Conservation (phyloP, 805 yeast genomes). For the Ogataea paradorogensis region DNA sequence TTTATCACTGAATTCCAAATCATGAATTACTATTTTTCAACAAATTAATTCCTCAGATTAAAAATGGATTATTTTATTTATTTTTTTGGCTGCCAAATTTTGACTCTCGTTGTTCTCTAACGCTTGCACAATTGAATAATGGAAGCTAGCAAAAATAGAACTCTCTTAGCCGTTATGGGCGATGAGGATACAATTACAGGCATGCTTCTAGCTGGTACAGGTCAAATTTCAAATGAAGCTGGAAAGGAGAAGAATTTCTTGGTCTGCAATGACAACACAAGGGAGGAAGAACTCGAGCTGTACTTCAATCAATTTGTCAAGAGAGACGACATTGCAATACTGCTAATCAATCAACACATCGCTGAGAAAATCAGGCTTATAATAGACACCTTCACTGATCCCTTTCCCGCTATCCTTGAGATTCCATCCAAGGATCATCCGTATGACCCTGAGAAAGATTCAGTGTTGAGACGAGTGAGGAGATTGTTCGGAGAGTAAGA, state of each 20-base stretch:
- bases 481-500: conserved; percentile 88
- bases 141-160: conserved; percentile 51
- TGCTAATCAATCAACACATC: conserved; percentile 89
- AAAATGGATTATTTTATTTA: not conserved
- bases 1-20: not conserved
- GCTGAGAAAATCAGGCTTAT: conserved; percentile 85
- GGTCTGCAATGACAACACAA: conserved; percentile 75
- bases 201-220: conserved; percentile 89
- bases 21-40: not conserved
- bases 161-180: conserved; percentile 88
- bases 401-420: conserved; percentile 95
- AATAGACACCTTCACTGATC: conserved; percentile 80
- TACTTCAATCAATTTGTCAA: conserved; percentile 74
- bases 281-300: conserved; percentile 68
- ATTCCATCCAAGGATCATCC: conserved; percentile 99
- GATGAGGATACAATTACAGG: conserved; percentile 99
- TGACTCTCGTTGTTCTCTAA: not conserved
- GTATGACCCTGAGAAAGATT: conserved; percentile 97
- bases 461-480: conserved; percentile 90
- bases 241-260: conserved; percentile 75
- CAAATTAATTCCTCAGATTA: not conserved
- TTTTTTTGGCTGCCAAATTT: conserved; percentile 6
- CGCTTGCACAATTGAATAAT: conserved; percentile 3
- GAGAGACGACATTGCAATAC: conserved; percentile 88
- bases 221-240: conserved; percentile 68